Percentiles rank a stretch among this genome's conserved stretches.
Evolutionary conservation across 257 asterid species (phyloP).

Genomic region (Dorcoceras hygrometricum): DNA sequence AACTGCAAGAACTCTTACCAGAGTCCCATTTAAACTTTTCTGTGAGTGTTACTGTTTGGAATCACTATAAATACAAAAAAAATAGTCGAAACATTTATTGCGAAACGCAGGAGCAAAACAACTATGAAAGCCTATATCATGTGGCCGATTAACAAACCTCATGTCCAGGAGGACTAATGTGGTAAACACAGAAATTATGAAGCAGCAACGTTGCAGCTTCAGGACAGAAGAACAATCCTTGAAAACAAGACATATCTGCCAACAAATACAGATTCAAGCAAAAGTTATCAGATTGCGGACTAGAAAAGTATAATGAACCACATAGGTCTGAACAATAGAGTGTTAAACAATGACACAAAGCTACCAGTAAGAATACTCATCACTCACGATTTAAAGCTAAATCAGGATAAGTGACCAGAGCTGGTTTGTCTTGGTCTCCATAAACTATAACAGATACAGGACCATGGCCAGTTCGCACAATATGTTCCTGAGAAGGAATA

Average conservation of each 20-base stretch:
- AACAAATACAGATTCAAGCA: conserved; percentile 4
- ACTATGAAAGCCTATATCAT: conserved; percentile 6
- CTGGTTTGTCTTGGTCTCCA: conserved; percentile 92
- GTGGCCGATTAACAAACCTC: conserved; percentile 48
- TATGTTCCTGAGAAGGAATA: conserved; percentile 68
- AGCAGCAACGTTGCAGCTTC: conserved; percentile 65
- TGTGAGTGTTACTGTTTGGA: conserved; percentile 41
- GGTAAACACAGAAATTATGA: conserved; percentile 66
- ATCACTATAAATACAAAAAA: not conserved
- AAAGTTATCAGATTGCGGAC: conserved; percentile 12
- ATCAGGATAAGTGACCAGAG: conserved; percentile 93
- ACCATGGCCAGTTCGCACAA: conserved; percentile 63
- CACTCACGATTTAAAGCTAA: conserved; percentile 88
- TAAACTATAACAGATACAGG: conserved; percentile 83
- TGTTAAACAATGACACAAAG: conserved; percentile 1
- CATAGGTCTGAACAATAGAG: conserved; percentile 1
- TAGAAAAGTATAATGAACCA: conserved; percentile 5
- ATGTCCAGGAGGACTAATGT: conserved; percentile 70
- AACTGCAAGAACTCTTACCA: conserved; percentile 89
- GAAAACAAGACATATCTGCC: conserved; percentile 89
- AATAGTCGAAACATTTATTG: not conserved
- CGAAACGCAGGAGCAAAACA: not conserved
- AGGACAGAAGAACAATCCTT: conserved; percentile 66
- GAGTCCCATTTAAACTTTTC: conserved; percentile 45
- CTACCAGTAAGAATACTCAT: conserved; percentile 14